Evolutionary conservation across 495 filamentous ascomycete species (phyloP).

Genomic region (Poronia punctata): DNA sequence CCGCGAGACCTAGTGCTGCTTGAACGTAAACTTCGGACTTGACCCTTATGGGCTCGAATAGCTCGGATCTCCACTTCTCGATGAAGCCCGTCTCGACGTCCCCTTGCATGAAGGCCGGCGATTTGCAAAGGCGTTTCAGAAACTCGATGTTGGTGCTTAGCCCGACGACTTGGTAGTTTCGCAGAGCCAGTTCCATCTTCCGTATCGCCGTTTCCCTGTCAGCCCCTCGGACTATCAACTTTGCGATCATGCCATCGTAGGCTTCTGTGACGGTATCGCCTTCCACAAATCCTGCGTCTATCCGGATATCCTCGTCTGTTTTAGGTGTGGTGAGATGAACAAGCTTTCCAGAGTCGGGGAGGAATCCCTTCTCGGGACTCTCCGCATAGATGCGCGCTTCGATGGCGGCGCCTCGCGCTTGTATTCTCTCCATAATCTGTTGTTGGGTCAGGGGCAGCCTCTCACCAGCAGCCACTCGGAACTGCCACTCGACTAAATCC

Average conservation of each 20-base stretch:
- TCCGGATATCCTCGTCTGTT: slow-evolving; percentile 63
- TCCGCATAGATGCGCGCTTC: slow-evolving; percentile 97
- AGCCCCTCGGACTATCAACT: slow-evolving; percentile 84
- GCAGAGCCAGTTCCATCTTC: slow-evolving; percentile 73
- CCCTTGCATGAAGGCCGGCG: slow-evolving; percentile 74
- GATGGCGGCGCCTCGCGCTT: slow-evolving; percentile 74
- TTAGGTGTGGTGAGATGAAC: slow-evolving; percentile 72
- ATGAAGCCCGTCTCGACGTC: slow-evolving; percentile 97
- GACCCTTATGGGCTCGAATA: slow-evolving; percentile 51
- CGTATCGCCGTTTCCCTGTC: slow-evolving; percentile 74
- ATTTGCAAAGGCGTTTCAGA: slow-evolving; percentile 75
- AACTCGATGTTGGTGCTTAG: slow-evolving; percentile 96
- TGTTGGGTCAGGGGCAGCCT: slow-evolving; percentile 79
- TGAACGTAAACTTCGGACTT: slow-evolving; percentile 69
- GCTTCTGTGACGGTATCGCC: slow-evolving; percentile 92
- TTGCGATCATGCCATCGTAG: slow-evolving; percentile 98
- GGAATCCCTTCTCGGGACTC: slow-evolving; percentile 82
- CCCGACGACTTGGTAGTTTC: slow-evolving; percentile 88
- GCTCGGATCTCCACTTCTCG: slow-evolving; percentile 69
- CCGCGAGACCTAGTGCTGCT: slow-evolving; percentile 66
- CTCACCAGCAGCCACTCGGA: slow-evolving; percentile 83
- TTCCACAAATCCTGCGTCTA: slow-evolving; percentile 86
- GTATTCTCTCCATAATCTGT: slow-evolving; percentile 70
- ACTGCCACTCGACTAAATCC: slow-evolving; percentile 94
- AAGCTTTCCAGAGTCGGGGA: slow-evolving; percentile 87